Evolutionary conservation across 495 filamentous ascomycete genomes (phyloP).

Genomic region (Opeltia flavorubescens): DNA sequence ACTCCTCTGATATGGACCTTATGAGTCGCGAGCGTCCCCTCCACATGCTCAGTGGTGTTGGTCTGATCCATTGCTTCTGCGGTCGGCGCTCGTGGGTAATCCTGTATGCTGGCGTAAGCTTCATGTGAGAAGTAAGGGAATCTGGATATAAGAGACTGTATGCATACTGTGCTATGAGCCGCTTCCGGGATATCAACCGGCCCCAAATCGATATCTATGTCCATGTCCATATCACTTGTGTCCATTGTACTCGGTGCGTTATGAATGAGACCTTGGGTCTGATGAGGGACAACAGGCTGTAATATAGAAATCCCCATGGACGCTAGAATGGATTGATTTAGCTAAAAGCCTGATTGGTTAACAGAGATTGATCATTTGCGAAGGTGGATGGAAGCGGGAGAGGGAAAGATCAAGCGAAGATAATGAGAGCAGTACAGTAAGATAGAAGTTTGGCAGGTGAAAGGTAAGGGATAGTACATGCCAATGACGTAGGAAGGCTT

Average conservation of each 20-base stretch:
- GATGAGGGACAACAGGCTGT: background rate
- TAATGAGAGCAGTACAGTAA: no score
- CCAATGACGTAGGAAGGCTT: no score
- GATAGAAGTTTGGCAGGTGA: no score
- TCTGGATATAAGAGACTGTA: background rate
- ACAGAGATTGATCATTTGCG: no score
- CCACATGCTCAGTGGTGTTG: background rate
- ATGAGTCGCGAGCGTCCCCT: conserved; percentile 24
- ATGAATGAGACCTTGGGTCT: background rate
- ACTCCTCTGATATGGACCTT: conserved; percentile 78
- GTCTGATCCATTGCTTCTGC: no score
- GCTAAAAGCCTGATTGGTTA: background rate
- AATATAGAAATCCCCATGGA: background rate
- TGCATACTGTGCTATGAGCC: background rate
- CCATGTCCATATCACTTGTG: conserved; percentile 26
- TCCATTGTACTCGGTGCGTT: conserved; percentile 10
- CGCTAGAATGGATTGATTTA: background rate
- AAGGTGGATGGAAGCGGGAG: no score
- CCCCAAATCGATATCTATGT: conserved; percentile 26
- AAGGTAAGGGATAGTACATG: no score
- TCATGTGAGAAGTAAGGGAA: background rate
- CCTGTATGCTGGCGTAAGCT: background rate
- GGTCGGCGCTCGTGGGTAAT: background rate
- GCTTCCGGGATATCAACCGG: conserved; percentile 19
- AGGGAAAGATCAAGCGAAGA: no score